These are phyloP conservation scores for Dipteronia dyeriana DNA, from an alignment of 345 rosid genomes.

Conservation along the genomic window DNA sequence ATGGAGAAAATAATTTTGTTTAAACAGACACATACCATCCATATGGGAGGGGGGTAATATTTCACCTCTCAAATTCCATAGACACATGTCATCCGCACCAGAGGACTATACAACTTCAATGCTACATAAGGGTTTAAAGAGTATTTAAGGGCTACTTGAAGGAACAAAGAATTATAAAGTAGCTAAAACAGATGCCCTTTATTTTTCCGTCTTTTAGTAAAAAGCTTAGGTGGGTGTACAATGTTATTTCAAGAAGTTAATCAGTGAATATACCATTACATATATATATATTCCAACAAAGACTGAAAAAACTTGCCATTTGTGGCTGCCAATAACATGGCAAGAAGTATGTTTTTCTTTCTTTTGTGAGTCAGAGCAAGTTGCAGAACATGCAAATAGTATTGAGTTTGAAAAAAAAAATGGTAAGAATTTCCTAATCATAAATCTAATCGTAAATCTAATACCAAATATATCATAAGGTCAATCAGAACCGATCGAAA, in stretches of 20 bases:
- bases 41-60: no score
- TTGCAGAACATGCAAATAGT: not conserved
- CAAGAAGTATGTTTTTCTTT: not conserved
- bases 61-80: no score
- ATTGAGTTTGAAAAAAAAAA: constrained; percentile 2
- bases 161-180: not conserved
- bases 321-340: constrained; percentile 14
- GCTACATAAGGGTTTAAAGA: not conserved
- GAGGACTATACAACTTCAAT: not conserved
- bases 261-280: constrained; percentile 7
- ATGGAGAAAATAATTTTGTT: no score
- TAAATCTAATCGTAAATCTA: no score
- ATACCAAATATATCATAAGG: no score
- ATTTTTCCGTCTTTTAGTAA: not conserved
- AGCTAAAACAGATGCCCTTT: not conserved
- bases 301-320: constrained; percentile 1
- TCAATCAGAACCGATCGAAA: accelerated
- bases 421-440: no score
- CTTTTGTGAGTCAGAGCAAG: not conserved
- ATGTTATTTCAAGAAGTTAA: not conserved
- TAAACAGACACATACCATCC: no score
- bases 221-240: not conserved
- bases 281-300: constrained; percentile 2
- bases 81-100: no score
- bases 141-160: not conserved